Conservation (phyloP, 352 stramenopile genomes). For the Pythium sukuiense region DNA sequence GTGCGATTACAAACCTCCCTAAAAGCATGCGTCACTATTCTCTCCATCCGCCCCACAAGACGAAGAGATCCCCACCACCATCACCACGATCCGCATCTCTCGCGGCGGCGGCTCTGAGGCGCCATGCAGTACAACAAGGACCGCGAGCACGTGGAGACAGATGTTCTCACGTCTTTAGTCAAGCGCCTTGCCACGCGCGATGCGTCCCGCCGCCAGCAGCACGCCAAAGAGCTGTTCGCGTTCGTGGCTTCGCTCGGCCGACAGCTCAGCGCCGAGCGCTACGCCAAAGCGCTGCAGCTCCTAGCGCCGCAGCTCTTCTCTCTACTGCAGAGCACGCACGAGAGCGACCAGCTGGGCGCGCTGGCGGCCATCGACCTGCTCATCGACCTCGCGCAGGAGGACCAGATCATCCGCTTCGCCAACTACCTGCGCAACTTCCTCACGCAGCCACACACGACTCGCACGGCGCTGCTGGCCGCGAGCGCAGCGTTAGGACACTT, state of each 20-base stretch:
- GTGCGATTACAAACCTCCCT: background rate
- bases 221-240: conserved; percentile 55
- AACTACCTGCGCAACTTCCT: conserved; percentile 90
- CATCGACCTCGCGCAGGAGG: conserved; percentile 81
- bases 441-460: conserved; percentile 64
- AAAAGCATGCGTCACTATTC: background rate
- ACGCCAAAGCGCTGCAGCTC: conserved; percentile 70
- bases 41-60: background rate
- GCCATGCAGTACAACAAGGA: conserved; percentile 43
- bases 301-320: conserved; percentile 78
- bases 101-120: background rate
- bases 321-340: conserved; percentile 59
- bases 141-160: conserved; percentile 64
- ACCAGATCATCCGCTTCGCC: conserved; percentile 89
- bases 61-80: background rate
- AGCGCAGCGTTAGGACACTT: conserved; percentile 82
- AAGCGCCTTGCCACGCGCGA: conserved; percentile 56
- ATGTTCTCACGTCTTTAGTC: conserved; percentile 56
- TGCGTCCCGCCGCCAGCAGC: conserved; percentile 32
- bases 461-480: conserved; percentile 60
- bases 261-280: conserved; percentile 78
- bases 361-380: conserved; percentile 76
- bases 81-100: background rate
- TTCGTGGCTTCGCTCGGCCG: conserved; percentile 67
- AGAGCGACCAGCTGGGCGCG: conserved; percentile 72